Base-by-base conservation (phyloP, 1,284 basidiomycete species). In the Ganoderma leucocontextum region DNA sequence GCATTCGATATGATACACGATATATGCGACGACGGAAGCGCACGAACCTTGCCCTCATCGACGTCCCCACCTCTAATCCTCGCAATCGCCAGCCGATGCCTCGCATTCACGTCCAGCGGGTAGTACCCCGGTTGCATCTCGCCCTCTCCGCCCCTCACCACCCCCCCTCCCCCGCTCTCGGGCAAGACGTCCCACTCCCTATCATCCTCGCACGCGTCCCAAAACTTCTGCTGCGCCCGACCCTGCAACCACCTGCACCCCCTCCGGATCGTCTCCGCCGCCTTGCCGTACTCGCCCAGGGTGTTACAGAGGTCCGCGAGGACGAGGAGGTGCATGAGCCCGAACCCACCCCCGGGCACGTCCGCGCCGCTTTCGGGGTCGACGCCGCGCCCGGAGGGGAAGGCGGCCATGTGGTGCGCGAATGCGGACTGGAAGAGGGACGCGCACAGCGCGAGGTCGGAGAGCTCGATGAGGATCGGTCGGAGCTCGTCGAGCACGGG, bases 201-300 rank as follows among this genome's bases (percentile, higher is more conserved):
- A 78, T 99, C 96, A 77, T 98, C 97, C 44, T 89, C 87, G 65
- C 91, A 88, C 29, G 87, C 79, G 73, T 96, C 94, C 95, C 96
- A 98, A 65, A 91, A 91, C 65, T 83, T 86, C 77, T 94, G 89
- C 41, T 85, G 82, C n/a, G 81, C 83, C 42, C 97, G 83, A 0
- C 95, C 95, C 78, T 97, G 95, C 13, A 98, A 80, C 97, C 97
- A 98, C 59, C 97, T 82, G 62, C 90, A 91, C 0, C 96, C 96
- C 63, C 85, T 84, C 49, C 93, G 85, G 65, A 98, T 91, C 0
- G 90, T 87, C 15, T 88, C 82, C 13, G 96, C 83, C 0, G 93
- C 92, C 38, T 87, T 84, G 49, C 91, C 89, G 72, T 94, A 86
- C 70, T 93, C 88, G 0, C 87, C 89, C 19, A 91, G 81, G 0